These are phyloP conservation scores for Fraxinus floribunda DNA, from an alignment of 305 asterid genomes.

Conservation along the genomic window DNA sequence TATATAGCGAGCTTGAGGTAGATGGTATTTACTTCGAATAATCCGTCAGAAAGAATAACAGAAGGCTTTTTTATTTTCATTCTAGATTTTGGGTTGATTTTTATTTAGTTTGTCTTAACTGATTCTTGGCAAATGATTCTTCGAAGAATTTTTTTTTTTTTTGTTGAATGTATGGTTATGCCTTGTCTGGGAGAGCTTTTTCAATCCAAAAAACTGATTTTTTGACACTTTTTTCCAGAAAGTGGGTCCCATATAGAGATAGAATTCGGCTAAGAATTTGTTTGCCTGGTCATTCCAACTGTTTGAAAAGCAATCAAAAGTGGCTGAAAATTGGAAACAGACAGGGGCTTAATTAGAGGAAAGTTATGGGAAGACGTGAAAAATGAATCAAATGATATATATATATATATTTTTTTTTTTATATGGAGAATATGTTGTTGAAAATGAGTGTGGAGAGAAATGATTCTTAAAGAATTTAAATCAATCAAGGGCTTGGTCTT, in stretches of 20 bases:
- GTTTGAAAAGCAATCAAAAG: no score
- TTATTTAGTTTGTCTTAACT: background rate
- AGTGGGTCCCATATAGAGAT: no score
- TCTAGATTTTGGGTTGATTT: background rate
- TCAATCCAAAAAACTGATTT: no score
- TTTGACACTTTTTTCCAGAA: no score
- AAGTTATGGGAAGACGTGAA: background rate
- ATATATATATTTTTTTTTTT: no score
- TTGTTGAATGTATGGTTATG: background rate
- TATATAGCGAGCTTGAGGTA: slow-evolving; percentile 1
- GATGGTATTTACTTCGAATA: background rate
- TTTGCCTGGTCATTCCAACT: no score
- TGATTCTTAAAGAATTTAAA: background rate
- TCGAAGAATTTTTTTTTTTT: background rate
- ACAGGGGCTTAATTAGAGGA: background rate
- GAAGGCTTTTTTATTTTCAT: background rate
- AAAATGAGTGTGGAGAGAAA: background rate
- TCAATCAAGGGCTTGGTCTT: background rate
- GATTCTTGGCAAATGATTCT: background rate
- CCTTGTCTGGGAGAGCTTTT: no score
- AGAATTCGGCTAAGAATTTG: no score
- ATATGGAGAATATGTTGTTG: background rate
- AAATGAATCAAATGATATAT: background rate
- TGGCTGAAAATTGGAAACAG: no score
- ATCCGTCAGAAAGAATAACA: background rate